phyloP scores from a whole-genome alignment of 805 yeast species.

The Starmerella ratchasimensis region DNA sequence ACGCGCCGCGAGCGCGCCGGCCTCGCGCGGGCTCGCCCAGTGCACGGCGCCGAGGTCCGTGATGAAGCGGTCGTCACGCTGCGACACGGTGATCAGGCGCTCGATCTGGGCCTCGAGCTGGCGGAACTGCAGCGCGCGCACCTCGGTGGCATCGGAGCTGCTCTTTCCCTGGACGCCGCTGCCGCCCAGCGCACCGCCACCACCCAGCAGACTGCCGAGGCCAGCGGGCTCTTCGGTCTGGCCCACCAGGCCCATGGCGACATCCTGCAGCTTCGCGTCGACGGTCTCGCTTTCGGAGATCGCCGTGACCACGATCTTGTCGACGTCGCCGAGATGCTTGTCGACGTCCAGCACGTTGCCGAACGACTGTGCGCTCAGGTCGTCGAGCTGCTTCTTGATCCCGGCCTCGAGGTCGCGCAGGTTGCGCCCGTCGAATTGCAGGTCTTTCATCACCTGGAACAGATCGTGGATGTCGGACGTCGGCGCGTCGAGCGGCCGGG shows the following conservation, averaged over 20 bases:
- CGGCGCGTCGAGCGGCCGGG: too few relatives aligned
- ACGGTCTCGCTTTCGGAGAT: conserved; percentile 41
- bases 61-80: conserved; percentile 45
- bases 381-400: conserved; percentile 44
- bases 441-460: conserved; percentile 54
- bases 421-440: conserved; percentile 58
- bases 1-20: conserved; percentile 32
- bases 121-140: conserved; percentile 69
- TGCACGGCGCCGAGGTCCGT: conserved; percentile 34
- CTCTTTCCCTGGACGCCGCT: background rate
- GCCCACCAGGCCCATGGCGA: conserved; percentile 44
- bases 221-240: background rate
- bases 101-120: conserved; percentile 56
- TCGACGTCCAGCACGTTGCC: conserved; percentile 41
- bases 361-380: conserved; percentile 50
- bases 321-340: conserved; percentile 32
- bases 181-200: conserved; percentile 49
- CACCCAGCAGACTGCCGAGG: conserved; percentile 24
- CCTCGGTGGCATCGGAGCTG: conserved; percentile 33
- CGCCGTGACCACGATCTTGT: conserved; percentile 33
- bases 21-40: conserved; percentile 22
- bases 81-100: conserved; percentile 55
- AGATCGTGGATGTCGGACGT: too few relatives aligned
- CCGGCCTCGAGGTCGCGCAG: conserved; percentile 44
- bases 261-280: conserved; percentile 40